Percentiles rank a stretch among this genome's conserved stretches.
These are phyloP conservation scores for Chalciporus sp. DNA, from an alignment of 1,284 basidiomycete species.

Conservation along the genomic window DNA sequence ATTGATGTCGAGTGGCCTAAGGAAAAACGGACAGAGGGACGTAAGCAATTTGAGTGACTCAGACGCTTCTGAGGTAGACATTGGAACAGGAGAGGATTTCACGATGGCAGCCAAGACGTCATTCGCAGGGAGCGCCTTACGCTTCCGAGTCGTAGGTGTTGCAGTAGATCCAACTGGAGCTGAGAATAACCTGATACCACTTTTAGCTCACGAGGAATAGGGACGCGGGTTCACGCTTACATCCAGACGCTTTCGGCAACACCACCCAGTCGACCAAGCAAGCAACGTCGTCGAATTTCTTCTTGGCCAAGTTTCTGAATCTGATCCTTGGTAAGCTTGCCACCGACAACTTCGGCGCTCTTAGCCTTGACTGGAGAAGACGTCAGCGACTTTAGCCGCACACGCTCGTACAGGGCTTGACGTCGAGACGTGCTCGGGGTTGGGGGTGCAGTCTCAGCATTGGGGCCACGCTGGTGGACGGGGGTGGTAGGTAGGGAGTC, in stretches of 20 bases:
- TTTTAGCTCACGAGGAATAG: conserved; percentile 1
- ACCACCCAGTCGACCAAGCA: conserved; percentile 73
- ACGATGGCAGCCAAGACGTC: conserved; percentile 69
- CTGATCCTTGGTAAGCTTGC: conserved; percentile 61
- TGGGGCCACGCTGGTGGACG: conserved; percentile 56
- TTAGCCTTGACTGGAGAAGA: conserved; percentile 63
- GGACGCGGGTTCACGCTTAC: conserved; percentile 43
- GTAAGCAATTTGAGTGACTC: conserved; percentile 69
- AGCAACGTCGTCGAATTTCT: conserved; percentile 69
- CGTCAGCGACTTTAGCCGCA: conserved; percentile 69
- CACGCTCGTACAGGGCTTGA: conserved; percentile 75
- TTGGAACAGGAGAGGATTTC: conserved; percentile 77
- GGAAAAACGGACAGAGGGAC: conserved; percentile 76
- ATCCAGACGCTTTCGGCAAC: conserved; percentile 88
- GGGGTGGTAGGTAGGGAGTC: conserved; percentile 63
- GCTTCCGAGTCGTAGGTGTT: conserved; percentile 60
- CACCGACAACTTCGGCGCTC: conserved; percentile 41
- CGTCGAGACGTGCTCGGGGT: conserved; percentile 75
- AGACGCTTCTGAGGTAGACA: conserved; percentile 72
- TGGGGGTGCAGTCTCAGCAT: conserved; percentile 55
- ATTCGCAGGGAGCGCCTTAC: conserved; percentile 61
- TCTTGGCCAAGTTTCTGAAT: conserved; percentile 73
- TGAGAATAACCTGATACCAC: conserved; percentile 59
- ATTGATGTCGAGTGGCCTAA: conserved; percentile 60
- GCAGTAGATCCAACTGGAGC: conserved; percentile 50